These are phyloP conservation scores for Neospora caninum DNA, from an alignment of 169 alveolate species.

Conservation along the genomic window DNA sequence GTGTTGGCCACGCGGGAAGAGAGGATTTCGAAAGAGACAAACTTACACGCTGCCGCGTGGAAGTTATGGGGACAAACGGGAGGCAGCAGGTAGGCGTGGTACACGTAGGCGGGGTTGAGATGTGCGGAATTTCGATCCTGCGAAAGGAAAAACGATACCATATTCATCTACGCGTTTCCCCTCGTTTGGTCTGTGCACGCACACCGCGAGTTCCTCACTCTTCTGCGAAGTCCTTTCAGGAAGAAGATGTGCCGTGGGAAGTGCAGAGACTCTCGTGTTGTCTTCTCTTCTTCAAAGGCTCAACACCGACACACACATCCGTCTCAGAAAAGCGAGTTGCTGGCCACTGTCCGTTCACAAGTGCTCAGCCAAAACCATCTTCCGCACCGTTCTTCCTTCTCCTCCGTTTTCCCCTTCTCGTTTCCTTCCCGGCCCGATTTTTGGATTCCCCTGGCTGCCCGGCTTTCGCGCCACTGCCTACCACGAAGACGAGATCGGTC, in stretches of 20 bases:
- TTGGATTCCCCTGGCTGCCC: no score
- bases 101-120: slow-evolving; percentile 30
- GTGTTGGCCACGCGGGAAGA: not conserved
- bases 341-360: no score
- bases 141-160: not conserved
- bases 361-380: no score
- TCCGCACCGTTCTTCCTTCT: not conserved
- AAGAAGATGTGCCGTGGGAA: no score
- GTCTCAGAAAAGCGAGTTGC: not conserved
- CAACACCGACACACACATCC: no score
- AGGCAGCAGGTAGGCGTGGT: slow-evolving; percentile 65
- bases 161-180: not conserved
- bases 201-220: no score
- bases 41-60: slow-evolving; percentile 62
- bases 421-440: no score
- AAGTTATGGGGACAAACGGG: slow-evolving; percentile 56
- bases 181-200: no score
- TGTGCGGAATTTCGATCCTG: slow-evolving; percentile 47
- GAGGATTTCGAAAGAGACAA: not conserved
- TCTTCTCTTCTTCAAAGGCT: no score
- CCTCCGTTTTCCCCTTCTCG: no score
- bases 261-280: no score
- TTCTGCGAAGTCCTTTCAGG: no score
- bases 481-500: slow-evolving; percentile 59
- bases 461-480: not conserved